phyloP scores from a whole-genome alignment of 2,329 filamentous ascomycete species.

The Fusarium mangiferae region DNA sequence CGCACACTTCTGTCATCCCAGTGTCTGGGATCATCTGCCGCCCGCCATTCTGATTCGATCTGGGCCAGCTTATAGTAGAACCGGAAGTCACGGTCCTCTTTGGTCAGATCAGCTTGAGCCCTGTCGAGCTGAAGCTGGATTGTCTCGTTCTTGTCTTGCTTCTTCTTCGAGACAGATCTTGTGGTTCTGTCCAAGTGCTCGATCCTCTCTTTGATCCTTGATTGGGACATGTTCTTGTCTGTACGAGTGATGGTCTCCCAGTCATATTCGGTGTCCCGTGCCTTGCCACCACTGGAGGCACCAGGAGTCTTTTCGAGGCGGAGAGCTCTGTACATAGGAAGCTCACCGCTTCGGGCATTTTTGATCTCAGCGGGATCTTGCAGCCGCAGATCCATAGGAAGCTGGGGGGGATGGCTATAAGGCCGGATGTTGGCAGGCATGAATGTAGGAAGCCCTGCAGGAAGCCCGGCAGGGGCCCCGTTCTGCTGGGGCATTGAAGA shows the following conservation, averaged over 20 bases:
- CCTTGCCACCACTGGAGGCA: conserved; percentile 50
- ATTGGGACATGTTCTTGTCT: conserved; percentile 51
- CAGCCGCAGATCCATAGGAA: conserved; percentile 30
- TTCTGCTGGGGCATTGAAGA: conserved; percentile 4
- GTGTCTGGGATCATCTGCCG: conserved; percentile 37
- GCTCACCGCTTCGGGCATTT: conserved; percentile 52
- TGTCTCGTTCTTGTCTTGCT: conserved; percentile 47
- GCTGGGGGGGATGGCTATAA: conserved; percentile 23
- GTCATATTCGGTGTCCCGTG: conserved; percentile 46
- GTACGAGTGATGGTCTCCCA: conserved; percentile 54
- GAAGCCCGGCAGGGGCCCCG: conserved; percentile 4
- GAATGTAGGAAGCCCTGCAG: conserved; percentile 6
- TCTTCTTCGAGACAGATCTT: conserved; percentile 52
- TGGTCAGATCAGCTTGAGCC: conserved; percentile 49
- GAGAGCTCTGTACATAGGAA: conserved; percentile 53
- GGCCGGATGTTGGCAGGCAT: conserved; percentile 2
- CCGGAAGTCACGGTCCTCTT: conserved; percentile 50
- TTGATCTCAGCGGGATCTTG: conserved; percentile 39
- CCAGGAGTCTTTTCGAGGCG: conserved; percentile 54
- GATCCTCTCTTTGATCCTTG: conserved; percentile 52
- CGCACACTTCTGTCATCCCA: conserved; percentile 34
- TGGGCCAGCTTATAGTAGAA: conserved; percentile 57
- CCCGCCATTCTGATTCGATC: conserved; percentile 53
- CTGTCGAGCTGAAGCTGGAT: conserved; percentile 57
- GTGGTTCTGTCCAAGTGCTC: conserved; percentile 50